Evolutionary conservation across 805 yeast species (phyloP).

Genomic region (Barnettozyma wickerhamii): DNA sequence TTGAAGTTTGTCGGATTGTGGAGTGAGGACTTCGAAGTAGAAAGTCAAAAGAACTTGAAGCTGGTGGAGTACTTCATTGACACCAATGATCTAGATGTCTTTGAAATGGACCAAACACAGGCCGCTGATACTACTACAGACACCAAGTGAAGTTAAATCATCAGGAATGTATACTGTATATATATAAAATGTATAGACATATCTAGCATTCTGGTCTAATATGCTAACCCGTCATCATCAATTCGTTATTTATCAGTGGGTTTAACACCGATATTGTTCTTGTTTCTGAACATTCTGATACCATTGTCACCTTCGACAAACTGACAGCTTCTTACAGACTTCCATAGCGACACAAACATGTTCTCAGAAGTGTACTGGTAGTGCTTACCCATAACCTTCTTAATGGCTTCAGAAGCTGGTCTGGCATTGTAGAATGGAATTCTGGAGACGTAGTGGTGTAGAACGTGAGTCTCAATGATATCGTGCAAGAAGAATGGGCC

Average conservation of each 20-base stretch:
- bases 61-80: constrained; percentile 36
- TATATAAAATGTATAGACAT: not conserved
- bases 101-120: constrained; percentile 13
- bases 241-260: constrained; percentile 3
- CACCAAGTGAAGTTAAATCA: too few species aligned
- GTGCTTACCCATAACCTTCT: constrained; percentile 81
- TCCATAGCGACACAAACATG: constrained; percentile 68
- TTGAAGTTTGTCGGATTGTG: constrained; percentile 52
- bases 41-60: constrained; percentile 36
- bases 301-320: constrained; percentile 72
- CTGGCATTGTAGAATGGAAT: constrained; percentile 89
- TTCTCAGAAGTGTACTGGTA: constrained; percentile 63
- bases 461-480: constrained; percentile 85
- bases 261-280: constrained; percentile 52
- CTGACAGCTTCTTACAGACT: constrained; percentile 60
- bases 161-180: too few species aligned
- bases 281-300: constrained; percentile 69
- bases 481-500: constrained; percentile 82
- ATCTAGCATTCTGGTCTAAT: too few species aligned
- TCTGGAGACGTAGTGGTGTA: constrained; percentile 79
- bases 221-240: too few species aligned
- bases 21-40: constrained; percentile 44
- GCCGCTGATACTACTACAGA: too few species aligned
- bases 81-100: constrained; percentile 31
- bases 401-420: constrained; percentile 71